Percentiles rank a stretch among this genome's conserved stretches.
Evolutionary conservation across 306 rosid genomes (phyloP).

Genomic region (Heteromeles arbutifolia): DNA sequence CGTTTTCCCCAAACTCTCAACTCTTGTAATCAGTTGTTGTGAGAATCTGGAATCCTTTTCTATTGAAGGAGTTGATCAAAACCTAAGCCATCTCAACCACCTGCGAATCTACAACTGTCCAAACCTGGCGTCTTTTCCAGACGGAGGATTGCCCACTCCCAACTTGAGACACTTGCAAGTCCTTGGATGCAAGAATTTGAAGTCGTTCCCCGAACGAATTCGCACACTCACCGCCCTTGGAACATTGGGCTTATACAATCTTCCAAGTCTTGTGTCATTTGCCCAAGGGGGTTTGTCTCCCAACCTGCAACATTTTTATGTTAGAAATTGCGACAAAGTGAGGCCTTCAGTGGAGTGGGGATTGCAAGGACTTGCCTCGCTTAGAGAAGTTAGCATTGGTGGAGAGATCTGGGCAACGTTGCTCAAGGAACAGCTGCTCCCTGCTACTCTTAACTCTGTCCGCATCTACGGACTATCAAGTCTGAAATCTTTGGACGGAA

Average conservation of each 20-base stretch:
- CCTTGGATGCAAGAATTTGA: background rate
- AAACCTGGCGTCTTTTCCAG: slow-evolving; percentile 23
- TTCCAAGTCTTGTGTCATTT: background rate
- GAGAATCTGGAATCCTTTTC: slow-evolving; percentile 19
- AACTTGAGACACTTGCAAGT: background rate
- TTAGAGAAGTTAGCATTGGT: no score
- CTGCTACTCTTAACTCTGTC: background rate
- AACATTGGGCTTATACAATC: fast-evolving
- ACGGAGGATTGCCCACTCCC: slow-evolving; percentile 25
- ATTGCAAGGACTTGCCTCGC: no score
- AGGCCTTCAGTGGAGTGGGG: no score
- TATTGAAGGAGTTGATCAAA: background rate
- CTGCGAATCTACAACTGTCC: slow-evolving; percentile 23
- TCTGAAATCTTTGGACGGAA: no score
- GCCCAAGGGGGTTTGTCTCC: no score
- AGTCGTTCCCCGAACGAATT: background rate
- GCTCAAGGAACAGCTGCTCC: background rate
- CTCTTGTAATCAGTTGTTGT: fast-evolving
- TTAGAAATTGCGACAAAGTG: no score
- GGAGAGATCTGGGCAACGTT: background rate
- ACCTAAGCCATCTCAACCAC: background rate
- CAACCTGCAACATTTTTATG: no score
- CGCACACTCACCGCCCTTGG: background rate
- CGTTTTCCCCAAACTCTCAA: background rate
- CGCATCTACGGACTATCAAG: no score